These are phyloP conservation scores for Yarrowia galli DNA, from an alignment of 1,139 yeast genomes.

Conservation along the genomic window DNA sequence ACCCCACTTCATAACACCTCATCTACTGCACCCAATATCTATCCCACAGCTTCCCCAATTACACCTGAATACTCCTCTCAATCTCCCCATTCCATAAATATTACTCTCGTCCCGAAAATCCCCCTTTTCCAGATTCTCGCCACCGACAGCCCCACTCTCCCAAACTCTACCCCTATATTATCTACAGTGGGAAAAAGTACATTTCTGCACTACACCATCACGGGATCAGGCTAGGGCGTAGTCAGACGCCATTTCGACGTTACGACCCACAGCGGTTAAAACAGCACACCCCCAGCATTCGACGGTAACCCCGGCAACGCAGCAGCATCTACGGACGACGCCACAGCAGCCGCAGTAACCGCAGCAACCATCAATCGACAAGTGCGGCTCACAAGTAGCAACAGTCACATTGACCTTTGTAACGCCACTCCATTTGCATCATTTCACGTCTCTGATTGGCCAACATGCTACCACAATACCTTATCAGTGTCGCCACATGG, in stretches of 20 bases:
- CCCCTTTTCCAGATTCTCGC: neutral
- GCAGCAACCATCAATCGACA: neutral
- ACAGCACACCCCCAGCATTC: neutral
- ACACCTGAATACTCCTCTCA: neutral
- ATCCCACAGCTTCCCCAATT: neutral
- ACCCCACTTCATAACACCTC: neutral
- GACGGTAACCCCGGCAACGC: neutral
- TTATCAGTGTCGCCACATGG: constrained; percentile 5
- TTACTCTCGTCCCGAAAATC: neutral
- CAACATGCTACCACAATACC: constrained; percentile 4
- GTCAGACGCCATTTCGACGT: neutral
- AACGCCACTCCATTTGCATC: neutral
- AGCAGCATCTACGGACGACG: neutral
- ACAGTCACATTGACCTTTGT: too few species aligned
- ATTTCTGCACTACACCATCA: constrained; percentile 36
- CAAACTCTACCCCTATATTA: constrained; percentile 14
- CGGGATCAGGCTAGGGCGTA: constrained; percentile 12
- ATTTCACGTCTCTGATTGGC: too few species aligned
- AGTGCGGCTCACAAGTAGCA: too few species aligned
- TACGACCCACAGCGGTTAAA: neutral
- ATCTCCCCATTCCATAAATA: neutral
- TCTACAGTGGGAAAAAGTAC: constrained; percentile 4
- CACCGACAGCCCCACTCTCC: neutral
- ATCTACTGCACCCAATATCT: neutral
- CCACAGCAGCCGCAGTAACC: neutral